Conservation (phyloP, 2,329 filamentous ascomycete genomes). For the Cryphonectria radicalis region DNA sequence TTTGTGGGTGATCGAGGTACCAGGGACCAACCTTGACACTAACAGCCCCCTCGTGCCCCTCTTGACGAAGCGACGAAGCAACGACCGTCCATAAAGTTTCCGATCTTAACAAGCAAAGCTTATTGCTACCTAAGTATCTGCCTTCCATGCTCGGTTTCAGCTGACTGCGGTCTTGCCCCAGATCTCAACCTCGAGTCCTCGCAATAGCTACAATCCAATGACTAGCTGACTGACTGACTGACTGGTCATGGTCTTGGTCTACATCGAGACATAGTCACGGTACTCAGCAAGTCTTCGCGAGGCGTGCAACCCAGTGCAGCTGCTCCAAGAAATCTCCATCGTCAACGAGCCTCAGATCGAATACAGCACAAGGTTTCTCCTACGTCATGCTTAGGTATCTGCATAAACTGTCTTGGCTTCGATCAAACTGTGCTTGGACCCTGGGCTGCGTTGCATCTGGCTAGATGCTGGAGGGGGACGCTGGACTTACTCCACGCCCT, state of each 20-base stretch:
- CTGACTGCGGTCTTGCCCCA: neutral
- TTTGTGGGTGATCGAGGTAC: neutral
- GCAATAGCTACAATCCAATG: neutral
- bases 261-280: neutral
- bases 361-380: neutral
- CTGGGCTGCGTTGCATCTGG: neutral
- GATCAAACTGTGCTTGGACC: neutral
- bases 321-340: neutral
- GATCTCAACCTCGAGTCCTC: neutral
- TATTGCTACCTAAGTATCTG: neutral
- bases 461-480: neutral
- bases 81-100: neutral
- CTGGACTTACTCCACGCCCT: neutral
- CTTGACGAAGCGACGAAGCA: neutral
- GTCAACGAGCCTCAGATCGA: neutral
- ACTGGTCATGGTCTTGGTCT: neutral
- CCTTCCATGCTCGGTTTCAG: neutral
- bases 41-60: neutral
- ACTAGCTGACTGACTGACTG: neutral
- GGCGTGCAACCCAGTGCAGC: neutral
- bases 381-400: neutral
- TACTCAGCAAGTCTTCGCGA: neutral
- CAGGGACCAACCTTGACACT: neutral
- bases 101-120: neutral
- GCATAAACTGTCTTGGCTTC: neutral